Percentiles rank a stretch among this genome's conserved stretches.
phyloP scores from a whole-genome alignment of 495 filamentous ascomycete genomes.

The Hypoxylon rickii region DNA sequence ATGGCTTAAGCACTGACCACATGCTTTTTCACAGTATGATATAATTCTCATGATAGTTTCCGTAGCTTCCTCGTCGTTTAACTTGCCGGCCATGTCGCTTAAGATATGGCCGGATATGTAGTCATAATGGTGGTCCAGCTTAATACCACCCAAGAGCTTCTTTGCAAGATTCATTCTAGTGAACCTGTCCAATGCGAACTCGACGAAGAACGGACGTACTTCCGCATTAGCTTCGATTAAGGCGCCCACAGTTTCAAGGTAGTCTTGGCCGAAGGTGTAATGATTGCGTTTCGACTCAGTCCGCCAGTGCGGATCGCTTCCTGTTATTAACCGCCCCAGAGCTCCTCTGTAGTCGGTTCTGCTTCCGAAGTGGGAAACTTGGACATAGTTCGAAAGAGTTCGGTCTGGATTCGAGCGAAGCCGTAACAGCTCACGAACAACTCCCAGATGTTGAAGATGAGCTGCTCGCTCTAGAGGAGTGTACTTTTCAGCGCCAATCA shows the following conservation, averaged over 20 bases:
- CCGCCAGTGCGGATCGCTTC: neutral
- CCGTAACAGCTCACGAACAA: constrained; percentile 14
- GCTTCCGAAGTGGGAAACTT: neutral
- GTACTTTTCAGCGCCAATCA: neutral
- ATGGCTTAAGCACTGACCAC: neutral
- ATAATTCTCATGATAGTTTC: constrained; percentile 6
- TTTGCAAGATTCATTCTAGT: constrained; percentile 10
- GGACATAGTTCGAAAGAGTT: neutral
- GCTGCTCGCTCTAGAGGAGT: constrained; percentile 16
- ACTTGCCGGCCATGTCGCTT: neutral
- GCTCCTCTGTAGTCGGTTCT: too few species aligned
- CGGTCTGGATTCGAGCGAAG: constrained; percentile 1
- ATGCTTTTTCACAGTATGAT: constrained; percentile 3
- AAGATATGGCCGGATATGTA: neutral
- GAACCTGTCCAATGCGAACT: neutral
- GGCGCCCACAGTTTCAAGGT: constrained; percentile 2
- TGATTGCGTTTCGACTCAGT: neutral
- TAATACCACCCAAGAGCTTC: neutral
- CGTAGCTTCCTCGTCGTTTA: neutral
- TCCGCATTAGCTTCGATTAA: constrained; percentile 7
- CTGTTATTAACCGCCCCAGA: neutral
- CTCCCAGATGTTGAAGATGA: constrained; percentile 2
- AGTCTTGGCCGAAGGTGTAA: neutral
- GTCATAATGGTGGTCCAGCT: neutral
- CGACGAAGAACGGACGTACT: neutral